Percentiles rank a stretch among this genome's conserved stretches.
These are phyloP conservation scores for Lyophyllum atratum DNA, from an alignment of 768 basidiomycete genomes.

Conservation along the genomic window DNA sequence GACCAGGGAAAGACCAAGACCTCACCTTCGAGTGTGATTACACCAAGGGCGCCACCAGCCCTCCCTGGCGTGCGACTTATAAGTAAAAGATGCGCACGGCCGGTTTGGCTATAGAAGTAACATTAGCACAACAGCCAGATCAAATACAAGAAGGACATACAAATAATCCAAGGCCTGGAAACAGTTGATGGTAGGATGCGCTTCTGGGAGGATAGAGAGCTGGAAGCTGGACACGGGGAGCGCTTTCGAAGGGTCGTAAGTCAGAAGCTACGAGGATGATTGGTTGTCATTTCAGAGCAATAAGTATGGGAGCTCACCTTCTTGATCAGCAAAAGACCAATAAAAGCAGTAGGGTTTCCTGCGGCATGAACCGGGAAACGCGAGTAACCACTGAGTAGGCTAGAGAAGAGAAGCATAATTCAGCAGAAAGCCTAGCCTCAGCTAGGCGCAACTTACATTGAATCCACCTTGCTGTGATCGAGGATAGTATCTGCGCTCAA, in stretches of 20 bases:
- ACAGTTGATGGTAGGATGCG: conserved; percentile 84
- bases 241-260: conserved; percentile 83
- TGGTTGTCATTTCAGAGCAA: conserved; percentile 4
- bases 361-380: conserved; percentile 88
- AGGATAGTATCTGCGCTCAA: conserved; percentile 77
- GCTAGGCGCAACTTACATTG: conserved; percentile 45
- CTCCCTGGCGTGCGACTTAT: conserved; percentile 83
- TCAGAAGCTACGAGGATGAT: conserved; percentile 59
- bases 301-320: conserved; percentile 47
- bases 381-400: conserved; percentile 83
- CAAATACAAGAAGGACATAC: conserved; percentile 38
- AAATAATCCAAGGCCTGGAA: conserved; percentile 96
- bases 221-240: conserved; percentile 75
- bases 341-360: conserved; percentile 66
- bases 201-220: conserved; percentile 88
- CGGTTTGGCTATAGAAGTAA: conserved; percentile 71
- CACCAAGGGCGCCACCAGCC: conserved; percentile 84
- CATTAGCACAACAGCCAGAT: background rate
- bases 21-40: conserved; percentile 84
- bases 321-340: conserved; percentile 84
- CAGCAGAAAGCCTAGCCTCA: background rate
- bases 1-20: background rate
- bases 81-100: conserved; percentile 88
- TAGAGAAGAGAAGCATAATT: conserved; percentile 24
- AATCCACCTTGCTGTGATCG: conserved; percentile 78